Conservation (phyloP, 2,329 filamentous ascomycete species). For the Pseudogymnoascus sp. region DNA sequence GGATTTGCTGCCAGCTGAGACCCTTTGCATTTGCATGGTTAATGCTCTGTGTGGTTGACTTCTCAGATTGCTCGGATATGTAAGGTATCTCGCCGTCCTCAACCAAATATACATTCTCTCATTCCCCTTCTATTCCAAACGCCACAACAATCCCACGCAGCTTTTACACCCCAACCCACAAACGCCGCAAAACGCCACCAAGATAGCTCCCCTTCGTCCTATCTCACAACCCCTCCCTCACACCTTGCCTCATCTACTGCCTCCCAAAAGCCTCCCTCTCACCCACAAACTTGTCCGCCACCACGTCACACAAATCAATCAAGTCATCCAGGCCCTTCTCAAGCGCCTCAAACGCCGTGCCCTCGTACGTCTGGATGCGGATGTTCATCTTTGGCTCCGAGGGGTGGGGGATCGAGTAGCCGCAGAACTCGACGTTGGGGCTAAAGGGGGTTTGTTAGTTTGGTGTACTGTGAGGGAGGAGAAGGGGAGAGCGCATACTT, state of each 20-base stretch:
- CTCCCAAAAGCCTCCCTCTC: slow-evolving; percentile 55
- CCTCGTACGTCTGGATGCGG: slow-evolving; percentile 90
- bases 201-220: slow-evolving; percentile 2
- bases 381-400: slow-evolving; percentile 96
- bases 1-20: neutral
- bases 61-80: neutral
- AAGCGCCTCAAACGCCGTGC: slow-evolving; percentile 73
- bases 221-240: neutral
- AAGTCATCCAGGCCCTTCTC: slow-evolving; percentile 86
- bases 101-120: slow-evolving; percentile 26
- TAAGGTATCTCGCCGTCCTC: no score
- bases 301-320: slow-evolving; percentile 85
- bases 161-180: slow-evolving; percentile 14
- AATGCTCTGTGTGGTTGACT: neutral
- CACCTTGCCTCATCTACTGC: slow-evolving; percentile 11
- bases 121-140: slow-evolving; percentile 16
- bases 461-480: no score
- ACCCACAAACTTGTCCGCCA: slow-evolving; percentile 77
- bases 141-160: slow-evolving; percentile 15
- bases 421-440: slow-evolving; percentile 94
- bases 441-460: slow-evolving; percentile 37
- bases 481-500: slow-evolving; percentile 55
- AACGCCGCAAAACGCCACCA: slow-evolving; percentile 24
- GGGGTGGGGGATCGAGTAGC: slow-evolving; percentile 94
- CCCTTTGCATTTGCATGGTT: neutral